Evolutionary conservation across 148 eudicot genomes (phyloP).

Genomic region (Selenicereus undatus): DNA sequence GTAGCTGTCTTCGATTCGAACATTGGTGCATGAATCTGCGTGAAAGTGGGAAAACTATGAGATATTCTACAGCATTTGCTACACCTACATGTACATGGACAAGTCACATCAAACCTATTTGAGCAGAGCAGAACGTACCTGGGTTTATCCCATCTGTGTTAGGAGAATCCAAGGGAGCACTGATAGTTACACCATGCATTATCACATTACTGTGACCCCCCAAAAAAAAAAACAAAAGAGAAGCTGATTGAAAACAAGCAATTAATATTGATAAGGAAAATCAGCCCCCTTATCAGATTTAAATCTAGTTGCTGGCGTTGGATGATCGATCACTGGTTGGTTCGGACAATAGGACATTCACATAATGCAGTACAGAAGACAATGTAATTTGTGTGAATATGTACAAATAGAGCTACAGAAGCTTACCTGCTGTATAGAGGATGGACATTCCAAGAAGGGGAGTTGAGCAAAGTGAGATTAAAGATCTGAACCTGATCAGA

Average conservation of each 20-base stretch:
- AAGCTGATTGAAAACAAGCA: too few species aligned
- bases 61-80: too few species aligned
- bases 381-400: not conserved
- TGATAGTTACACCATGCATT: constrained; percentile 63
- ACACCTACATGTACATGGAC: too few species aligned
- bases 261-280: too few species aligned
- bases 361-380: not conserved
- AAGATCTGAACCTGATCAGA: constrained; percentile 77
- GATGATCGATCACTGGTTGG: too few species aligned
- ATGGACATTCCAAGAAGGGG: constrained; percentile 93
- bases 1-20: constrained; percentile 69
- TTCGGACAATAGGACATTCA: too few species aligned
- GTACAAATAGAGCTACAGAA: not conserved
- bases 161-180: constrained; percentile 69
- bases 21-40: constrained; percentile 80
- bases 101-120: too few species aligned
- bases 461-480: constrained; percentile 69
- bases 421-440: constrained; percentile 82
- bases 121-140: constrained; percentile 27
- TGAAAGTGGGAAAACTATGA: not conserved
- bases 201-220: constrained; percentile 68
- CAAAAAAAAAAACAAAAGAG: not conserved
- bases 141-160: constrained; percentile 98
- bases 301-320: too few species aligned
- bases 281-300: too few species aligned